These are phyloP conservation scores for Plasmodium fragile DNA, from an alignment of 169 alveolate species.

Conservation along the genomic window DNA sequence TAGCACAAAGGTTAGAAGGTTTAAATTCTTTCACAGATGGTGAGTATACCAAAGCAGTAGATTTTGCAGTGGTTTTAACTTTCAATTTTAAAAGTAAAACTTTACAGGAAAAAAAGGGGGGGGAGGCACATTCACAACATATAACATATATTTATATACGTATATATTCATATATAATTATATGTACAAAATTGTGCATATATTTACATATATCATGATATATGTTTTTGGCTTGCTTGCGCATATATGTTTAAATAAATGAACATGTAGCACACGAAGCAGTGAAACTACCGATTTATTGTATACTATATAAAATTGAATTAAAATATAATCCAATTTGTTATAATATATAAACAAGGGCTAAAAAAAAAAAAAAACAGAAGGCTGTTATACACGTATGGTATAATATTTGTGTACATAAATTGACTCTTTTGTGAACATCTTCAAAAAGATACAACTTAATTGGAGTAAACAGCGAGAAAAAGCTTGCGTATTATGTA, in stretches of 20 bases:
- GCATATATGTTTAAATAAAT: conserved; percentile 4
- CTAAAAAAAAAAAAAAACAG: conserved; percentile 15
- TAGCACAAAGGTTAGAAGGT: not conserved
- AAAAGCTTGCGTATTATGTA: not conserved
- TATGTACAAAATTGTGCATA: conserved; percentile 10
- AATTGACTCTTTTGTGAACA: conserved; percentile 41
- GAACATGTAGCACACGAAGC: not conserved
- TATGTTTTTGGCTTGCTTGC: not conserved
- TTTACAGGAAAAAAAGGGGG: conserved; percentile 17
- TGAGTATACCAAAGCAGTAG: not conserved
- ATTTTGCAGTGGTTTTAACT: conserved; percentile 22
- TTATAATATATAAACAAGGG: conserved; percentile 13
- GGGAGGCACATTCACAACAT: not conserved
- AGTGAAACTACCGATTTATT: not conserved
- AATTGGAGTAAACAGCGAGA: conserved; percentile 20
- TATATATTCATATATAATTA: conserved; percentile 3
- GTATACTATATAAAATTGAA: conserved; percentile 14
- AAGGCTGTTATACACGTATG: not conserved
- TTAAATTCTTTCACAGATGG: conserved; percentile 15
- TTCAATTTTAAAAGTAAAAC: conserved; percentile 60
- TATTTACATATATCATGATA: conserved; percentile 7
- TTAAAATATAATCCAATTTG: conserved; percentile 8
- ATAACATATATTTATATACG: not conserved
- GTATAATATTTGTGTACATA: conserved; percentile 2
- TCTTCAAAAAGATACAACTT: conserved; percentile 72